Evolutionary conservation across 257 asterid genomes (phyloP), one percentile per base, ranked within the genome.

Genomic region (Henckelia pumila): DNA sequence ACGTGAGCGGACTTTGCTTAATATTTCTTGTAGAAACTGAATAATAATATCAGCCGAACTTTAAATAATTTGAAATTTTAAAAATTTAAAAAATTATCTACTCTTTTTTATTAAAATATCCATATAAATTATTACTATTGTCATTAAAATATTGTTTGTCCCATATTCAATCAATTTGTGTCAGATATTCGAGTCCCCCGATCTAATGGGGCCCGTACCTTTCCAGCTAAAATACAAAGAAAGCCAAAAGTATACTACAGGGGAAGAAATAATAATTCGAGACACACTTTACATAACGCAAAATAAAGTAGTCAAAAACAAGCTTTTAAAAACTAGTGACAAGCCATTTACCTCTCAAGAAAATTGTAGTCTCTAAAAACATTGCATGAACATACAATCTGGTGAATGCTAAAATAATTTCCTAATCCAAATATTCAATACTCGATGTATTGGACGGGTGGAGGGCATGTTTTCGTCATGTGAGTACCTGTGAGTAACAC

Each of bases 401-500:
- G 50, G 59, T 20, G 33, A 66, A 24, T 56, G 30, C 56, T 65
- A 66, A 29, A 71, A 63, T 16, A 23, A 33, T 68, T 65, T 52
- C 56, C 26, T 65, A 32, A 35, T 37, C 29, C 32, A 29, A 47
- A 7, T 13, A 25, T 67, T 76, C 69, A 88, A 60, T 89, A 81
- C 82, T 91, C 96, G 83, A 91, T 88, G 80, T 83, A 83, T 61
- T 91, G 97, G 69, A 81, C 72, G 61, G 80, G 24, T n/a, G 96
- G 97, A 44, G 97, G 88, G 59, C 73, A 71, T 40, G 77, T 80
- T 68, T 73, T 77, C 3, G 89, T 82, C 86, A 68, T 78, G 66
- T 79, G 77, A 21, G 68, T 50, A 78, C 89, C 97, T 91, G 52
- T 4, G 0, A 40, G 52, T 40, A 0, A 40, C 52, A 40, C 1